Evolutionary conservation across 257 asterid species (phyloP).

Genomic region (Solanum sitiens): DNA sequence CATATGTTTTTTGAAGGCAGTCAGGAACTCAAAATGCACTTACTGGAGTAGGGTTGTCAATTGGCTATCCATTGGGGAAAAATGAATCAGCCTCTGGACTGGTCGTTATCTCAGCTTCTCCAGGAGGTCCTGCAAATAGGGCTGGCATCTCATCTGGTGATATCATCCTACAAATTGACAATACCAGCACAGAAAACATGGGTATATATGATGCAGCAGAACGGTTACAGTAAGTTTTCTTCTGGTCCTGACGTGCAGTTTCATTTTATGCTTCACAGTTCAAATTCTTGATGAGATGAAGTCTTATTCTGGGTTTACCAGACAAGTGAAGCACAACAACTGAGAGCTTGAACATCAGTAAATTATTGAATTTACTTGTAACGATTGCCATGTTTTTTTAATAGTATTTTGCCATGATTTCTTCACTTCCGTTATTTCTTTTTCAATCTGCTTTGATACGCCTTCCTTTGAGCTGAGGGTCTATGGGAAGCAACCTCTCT

Average conservation of each 20-base stretch:
- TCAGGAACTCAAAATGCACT: conserved; percentile 82
- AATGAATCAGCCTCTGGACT: conserved; percentile 59
- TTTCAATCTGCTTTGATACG: background rate
- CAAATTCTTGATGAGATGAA: background rate
- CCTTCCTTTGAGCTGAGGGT: background rate
- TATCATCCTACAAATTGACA: conserved; percentile 69
- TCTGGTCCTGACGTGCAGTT: background rate
- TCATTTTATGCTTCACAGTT: background rate
- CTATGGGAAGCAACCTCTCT: background rate
- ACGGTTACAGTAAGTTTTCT: conserved; percentile 69
- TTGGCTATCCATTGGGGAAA: conserved; percentile 68
- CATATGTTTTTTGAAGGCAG: conserved; percentile 78
- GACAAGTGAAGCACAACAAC: background rate
- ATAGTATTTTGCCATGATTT: background rate
- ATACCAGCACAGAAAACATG: conserved; percentile 68
- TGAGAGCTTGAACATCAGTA: background rate
- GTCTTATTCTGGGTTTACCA: background rate
- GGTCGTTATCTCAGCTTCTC: conserved; percentile 82
- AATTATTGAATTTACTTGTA: background rate
- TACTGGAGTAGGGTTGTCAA: conserved; percentile 94
- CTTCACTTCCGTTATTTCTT: background rate
- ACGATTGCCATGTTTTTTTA: background rate
- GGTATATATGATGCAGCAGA: conserved; percentile 92
- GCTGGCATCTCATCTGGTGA: conserved; percentile 89
- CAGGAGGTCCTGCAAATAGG: conserved; percentile 90